These are phyloP conservation scores for Lithospermum erythrorhizon DNA, from an alignment of 257 asterid genomes.

Conservation along the genomic window DNA sequence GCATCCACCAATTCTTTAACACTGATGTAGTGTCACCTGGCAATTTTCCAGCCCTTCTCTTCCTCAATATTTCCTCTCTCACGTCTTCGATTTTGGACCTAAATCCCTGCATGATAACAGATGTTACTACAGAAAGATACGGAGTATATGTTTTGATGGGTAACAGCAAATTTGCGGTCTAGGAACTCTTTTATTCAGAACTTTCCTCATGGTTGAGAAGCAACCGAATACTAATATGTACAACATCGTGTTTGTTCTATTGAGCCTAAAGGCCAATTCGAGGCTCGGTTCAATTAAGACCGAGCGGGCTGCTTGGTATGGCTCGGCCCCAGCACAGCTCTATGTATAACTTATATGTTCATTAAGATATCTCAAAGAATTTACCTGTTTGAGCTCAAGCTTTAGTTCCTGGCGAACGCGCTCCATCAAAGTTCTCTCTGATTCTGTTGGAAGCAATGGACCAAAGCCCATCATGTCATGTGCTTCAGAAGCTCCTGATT, in stretches of 20 bases:
- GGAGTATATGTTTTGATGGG: no score
- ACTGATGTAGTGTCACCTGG: slow-evolving; percentile 92
- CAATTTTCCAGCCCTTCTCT: slow-evolving; percentile 90
- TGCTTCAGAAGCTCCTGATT: slow-evolving; percentile 44
- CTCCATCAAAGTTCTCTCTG: slow-evolving; percentile 90
- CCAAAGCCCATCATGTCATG: slow-evolving; percentile 88
- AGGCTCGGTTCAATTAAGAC: no score
- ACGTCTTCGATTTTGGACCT: slow-evolving; percentile 91
- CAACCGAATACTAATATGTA: no score
- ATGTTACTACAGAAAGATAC: no score
- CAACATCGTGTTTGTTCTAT: no score
- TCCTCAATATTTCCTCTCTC: slow-evolving; percentile 84
- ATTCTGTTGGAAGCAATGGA: slow-evolving; percentile 88
- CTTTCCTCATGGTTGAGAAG: no score
- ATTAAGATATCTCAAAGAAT: neutral
- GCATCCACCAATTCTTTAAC: slow-evolving; percentile 94
- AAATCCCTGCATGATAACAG: slow-evolving; percentile 50
- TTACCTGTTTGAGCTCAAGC: slow-evolving; percentile 86
- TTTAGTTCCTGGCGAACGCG: slow-evolving; percentile 92
- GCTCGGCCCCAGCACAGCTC: no score
- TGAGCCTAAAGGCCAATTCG: no score
- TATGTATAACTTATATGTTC: no score
- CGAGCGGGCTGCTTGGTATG: no score
- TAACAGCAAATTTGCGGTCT: no score
- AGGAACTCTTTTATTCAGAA: no score